A percentile compares a stretch with the other conserved stretches of the same genome.
Evolutionary conservation across 345 rosid species (phyloP).

Genomic region (Chamaenerion angustifolium): DNA sequence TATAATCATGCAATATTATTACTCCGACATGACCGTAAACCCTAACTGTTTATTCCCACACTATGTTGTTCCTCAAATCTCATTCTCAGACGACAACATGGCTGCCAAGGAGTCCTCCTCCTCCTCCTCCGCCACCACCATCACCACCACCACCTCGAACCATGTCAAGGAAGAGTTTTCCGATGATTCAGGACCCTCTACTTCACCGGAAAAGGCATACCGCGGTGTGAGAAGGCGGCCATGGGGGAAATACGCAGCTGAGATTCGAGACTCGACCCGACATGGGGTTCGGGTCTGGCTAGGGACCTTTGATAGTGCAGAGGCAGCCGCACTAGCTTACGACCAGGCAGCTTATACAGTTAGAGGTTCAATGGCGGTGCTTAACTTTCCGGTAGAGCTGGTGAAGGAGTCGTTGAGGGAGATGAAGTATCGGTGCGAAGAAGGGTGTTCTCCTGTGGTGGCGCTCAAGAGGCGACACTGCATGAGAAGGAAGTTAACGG

Average conservation of each 20-base stretch:
- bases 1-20: slow-evolving; percentile 1
- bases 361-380: slow-evolving; percentile 27
- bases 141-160: slow-evolving; percentile 1
- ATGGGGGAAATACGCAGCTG: slow-evolving; percentile 44
- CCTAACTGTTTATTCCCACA: slow-evolving; percentile 9
- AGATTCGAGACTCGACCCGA: slow-evolving; percentile 31
- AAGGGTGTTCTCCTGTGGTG: slow-evolving; percentile 33
- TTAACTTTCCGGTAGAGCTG: slow-evolving; percentile 27
- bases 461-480: slow-evolving; percentile 29
- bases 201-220: slow-evolving; percentile 17
- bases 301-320: slow-evolving; percentile 34
- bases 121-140: slow-evolving; percentile 22
- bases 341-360: slow-evolving; percentile 35
- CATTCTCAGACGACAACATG: slow-evolving; percentile 25
- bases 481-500: slow-evolving; percentile 18
- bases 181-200: neutral
- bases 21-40: slow-evolving; percentile 14
- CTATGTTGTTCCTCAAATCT: slow-evolving; percentile 1
- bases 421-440: slow-evolving; percentile 18
- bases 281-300: slow-evolving; percentile 35
- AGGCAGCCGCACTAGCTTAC: slow-evolving; percentile 33
- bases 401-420: slow-evolving; percentile 28
- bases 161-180: slow-evolving; percentile 13
- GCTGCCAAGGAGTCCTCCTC: neutral
- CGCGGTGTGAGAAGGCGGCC: slow-evolving; percentile 37